phyloP scores from a whole-genome alignment of 106 monocot genomes.

The Dioscorea zingiberensis region DNA sequence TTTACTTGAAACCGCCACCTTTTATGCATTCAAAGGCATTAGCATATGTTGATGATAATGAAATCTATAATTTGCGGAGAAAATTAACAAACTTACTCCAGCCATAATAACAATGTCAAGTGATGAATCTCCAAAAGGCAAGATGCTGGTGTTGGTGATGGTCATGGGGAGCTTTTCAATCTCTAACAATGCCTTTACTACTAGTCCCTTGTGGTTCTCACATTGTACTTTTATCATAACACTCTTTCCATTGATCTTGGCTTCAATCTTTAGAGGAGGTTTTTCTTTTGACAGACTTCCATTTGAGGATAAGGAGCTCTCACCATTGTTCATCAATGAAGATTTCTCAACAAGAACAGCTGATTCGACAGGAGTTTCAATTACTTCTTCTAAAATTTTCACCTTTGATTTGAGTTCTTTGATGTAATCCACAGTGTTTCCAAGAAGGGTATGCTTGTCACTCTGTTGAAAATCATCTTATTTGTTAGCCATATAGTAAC shows the following conservation, averaged over 20 bases:
- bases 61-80: no score
- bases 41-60: no score
- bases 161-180: background rate
- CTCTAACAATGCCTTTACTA: background rate
- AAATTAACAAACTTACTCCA: background rate
- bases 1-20: no score
- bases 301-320: background rate
- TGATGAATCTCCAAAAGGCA: background rate
- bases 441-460: background rate
- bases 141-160: background rate
- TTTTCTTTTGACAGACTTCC: background rate
- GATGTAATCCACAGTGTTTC: background rate
- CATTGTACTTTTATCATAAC: background rate
- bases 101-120: background rate
- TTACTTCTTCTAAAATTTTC: background rate
- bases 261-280: background rate
- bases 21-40: no score
- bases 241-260: background rate
- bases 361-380: background rate
- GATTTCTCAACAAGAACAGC: background rate
- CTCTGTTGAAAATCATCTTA: background rate
- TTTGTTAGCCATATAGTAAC: no score
- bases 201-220: background rate
- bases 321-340: background rate
- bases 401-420: background rate